phyloP scores from a whole-genome alignment of 2,329 filamentous ascomycete genomes.

The Scedosporium aurantiacum region DNA sequence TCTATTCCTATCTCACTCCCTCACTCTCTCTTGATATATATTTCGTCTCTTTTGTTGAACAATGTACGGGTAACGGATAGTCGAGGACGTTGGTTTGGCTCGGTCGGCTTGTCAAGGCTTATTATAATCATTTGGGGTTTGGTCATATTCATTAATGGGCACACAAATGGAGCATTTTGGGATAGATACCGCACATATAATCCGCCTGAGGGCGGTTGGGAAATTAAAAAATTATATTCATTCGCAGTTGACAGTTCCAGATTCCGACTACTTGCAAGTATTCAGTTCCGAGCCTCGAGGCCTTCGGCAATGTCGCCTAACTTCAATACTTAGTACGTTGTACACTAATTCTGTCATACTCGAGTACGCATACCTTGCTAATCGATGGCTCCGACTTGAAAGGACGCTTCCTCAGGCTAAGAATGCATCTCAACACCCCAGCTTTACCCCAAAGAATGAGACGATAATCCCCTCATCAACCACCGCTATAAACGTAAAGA shows the following conservation, averaged over 20 bases:
- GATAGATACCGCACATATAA: slow-evolving; percentile 5
- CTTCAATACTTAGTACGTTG: too few species aligned
- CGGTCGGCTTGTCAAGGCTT: neutral
- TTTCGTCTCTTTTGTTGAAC: slow-evolving; percentile 2
- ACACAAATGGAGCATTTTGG: slow-evolving; percentile 4
- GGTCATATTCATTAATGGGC: slow-evolving; percentile 2
- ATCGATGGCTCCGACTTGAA: too few species aligned
- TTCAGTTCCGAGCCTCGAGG: too few species aligned
- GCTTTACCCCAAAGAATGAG: too few species aligned
- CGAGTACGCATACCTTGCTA: too few species aligned
- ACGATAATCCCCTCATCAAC: too few species aligned
- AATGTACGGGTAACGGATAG: slow-evolving; percentile 3
- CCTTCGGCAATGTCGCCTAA: too few species aligned
- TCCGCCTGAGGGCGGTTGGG: neutral
- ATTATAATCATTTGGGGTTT: neutral
- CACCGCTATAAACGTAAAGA: too few species aligned
- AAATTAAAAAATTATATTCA: neutral
- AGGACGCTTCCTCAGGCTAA: too few species aligned
- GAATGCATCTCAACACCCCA: too few species aligned
- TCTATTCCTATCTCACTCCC: neutral
- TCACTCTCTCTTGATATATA: neutral
- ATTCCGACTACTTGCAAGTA: too few species aligned
- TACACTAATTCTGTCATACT: too few species aligned
- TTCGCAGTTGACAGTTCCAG: neutral
- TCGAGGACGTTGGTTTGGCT: neutral